These are phyloP conservation scores for Wickerhamiella vanderwaltii DNA, from an alignment of 805 yeast species.

Conservation along the genomic window DNA sequence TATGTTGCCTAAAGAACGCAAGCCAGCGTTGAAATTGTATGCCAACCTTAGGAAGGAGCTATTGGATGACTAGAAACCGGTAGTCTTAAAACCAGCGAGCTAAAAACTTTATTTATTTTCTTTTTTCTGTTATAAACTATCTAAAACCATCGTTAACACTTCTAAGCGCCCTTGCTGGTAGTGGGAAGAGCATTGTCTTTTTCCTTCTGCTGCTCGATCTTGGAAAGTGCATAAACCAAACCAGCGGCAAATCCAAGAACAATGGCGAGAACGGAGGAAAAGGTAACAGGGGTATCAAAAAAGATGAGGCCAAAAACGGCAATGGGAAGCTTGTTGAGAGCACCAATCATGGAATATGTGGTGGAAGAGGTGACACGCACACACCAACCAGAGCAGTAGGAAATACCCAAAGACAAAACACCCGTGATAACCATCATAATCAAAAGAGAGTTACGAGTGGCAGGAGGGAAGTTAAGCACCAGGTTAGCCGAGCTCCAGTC, in stretches of 20 bases:
- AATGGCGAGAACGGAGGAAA: conserved; percentile 82
- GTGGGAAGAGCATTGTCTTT: conserved; percentile 22
- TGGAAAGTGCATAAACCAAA: conserved; percentile 88
- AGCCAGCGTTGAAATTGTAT: conserved; percentile 19
- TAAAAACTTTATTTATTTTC: no score
- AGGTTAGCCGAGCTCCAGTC: conserved; percentile 86
- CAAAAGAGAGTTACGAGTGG: conserved; percentile 52
- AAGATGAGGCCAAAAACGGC: conserved; percentile 90
- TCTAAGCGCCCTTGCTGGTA: neutral
- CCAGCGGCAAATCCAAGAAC: conserved; percentile 92
- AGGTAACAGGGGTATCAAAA: conserved; percentile 91
- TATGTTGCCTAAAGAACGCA: conserved; percentile 36
- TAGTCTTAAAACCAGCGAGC: no score
- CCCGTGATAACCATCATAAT: conserved; percentile 86
- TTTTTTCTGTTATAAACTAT: no score
- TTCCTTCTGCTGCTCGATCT: conserved; percentile 65
- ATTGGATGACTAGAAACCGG: neutral
- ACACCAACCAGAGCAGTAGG: conserved; percentile 99
- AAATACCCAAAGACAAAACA: conserved; percentile 88
- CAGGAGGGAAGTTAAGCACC: conserved; percentile 64
- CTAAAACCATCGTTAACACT: no score
- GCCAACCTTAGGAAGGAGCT: conserved; percentile 9
- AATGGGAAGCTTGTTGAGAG: conserved; percentile 93
- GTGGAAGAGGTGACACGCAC: conserved; percentile 98
- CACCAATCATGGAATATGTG: conserved; percentile 98